These are phyloP conservation scores for Mortierella sp. DNA, from an alignment of 371 early-diverging fungal species.

Conservation along the genomic window DNA sequence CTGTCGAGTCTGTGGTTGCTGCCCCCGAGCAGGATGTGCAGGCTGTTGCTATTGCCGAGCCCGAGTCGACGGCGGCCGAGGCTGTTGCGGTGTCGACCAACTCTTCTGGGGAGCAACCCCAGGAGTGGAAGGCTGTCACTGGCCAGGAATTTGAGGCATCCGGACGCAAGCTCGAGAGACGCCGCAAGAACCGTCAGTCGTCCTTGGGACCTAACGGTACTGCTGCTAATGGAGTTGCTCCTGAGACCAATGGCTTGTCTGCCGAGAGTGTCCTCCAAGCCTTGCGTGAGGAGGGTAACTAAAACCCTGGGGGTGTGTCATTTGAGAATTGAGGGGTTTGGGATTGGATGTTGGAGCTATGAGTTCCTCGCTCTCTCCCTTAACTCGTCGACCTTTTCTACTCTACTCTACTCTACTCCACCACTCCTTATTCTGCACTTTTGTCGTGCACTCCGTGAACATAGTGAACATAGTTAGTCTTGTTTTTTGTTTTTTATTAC, in stretches of 20 bases:
- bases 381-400: too few relatives aligned
- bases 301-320: neutral
- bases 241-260: slow-evolving; percentile 27
- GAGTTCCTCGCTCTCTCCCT: neutral
- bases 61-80: neutral
- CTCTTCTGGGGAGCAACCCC: slow-evolving; percentile 8
- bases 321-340: neutral
- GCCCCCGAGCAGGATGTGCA: slow-evolving; percentile 4
- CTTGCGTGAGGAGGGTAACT: slow-evolving; percentile 38
- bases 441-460: neutral
- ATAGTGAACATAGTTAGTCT: slow-evolving; percentile 12
- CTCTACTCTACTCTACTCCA: too few relatives aligned
- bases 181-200: slow-evolving; percentile 43
- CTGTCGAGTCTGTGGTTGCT: neutral
- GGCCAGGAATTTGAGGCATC: slow-evolving; percentile 37
- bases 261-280: slow-evolving; percentile 52
- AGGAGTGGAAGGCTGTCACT: slow-evolving; percentile 37
- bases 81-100: slow-evolving; percentile 4
- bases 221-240: neutral
- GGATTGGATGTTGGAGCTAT: neutral
- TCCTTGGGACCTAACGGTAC: slow-evolving; percentile 3
- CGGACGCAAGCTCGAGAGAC: slow-evolving; percentile 43
- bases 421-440: neutral
- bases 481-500: neutral
- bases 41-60: neutral